Conservation (phyloP, 2,329 filamentous ascomycete genomes). For the Calonectria leucothoes region DNA sequence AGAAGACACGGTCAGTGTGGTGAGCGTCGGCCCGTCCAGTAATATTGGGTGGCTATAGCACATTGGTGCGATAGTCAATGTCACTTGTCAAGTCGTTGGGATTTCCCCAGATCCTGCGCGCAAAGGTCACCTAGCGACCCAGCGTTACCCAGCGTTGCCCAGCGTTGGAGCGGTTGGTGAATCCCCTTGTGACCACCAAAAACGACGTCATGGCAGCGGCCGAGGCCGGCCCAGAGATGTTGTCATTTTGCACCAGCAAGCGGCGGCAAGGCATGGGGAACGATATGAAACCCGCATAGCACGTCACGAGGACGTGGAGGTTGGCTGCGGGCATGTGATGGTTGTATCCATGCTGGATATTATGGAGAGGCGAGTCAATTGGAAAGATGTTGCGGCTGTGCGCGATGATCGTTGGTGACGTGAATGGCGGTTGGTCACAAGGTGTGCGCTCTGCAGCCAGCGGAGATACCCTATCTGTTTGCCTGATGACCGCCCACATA, state of each 20-base stretch:
- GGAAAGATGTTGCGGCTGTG: constrained; percentile 19
- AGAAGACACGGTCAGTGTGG: neutral
- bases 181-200: constrained; percentile 30
- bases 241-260: constrained; percentile 24
- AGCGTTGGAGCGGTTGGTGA: constrained; percentile 16
- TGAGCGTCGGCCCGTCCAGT: neutral
- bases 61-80: constrained; percentile 8
- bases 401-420: constrained; percentile 14
- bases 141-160: constrained; percentile 18
- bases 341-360: constrained; percentile 1
- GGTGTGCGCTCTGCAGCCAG: neutral
- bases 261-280: constrained; percentile 30
- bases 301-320: constrained; percentile 28
- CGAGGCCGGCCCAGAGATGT: constrained; percentile 14
- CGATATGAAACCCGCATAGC: constrained; percentile 38
- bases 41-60: neutral
- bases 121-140: constrained; percentile 24
- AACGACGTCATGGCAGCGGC: constrained; percentile 36
- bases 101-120: constrained; percentile 20
- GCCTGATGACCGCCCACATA: constrained; percentile 1
- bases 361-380: constrained; percentile 10
- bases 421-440: neutral
- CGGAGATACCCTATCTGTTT: constrained; percentile 19
- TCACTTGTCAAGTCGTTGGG: constrained; percentile 5
- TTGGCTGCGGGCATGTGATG: constrained; percentile 8